Conservation (phyloP, 768 basidiomycete species). For the Hygrophoropsis aurantiaca region DNA sequence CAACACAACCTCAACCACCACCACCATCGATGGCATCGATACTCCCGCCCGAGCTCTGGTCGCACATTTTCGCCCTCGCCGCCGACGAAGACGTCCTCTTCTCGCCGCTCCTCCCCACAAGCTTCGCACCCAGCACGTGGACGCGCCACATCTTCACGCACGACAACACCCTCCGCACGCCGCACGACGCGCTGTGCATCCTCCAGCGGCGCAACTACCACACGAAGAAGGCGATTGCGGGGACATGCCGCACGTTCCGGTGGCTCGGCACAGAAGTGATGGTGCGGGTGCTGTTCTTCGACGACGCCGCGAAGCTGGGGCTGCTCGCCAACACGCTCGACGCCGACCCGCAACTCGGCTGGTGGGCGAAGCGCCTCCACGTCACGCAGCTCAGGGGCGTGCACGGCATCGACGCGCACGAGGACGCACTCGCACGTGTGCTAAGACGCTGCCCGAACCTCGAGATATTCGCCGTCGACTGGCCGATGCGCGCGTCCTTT, state of each 20-base stretch:
- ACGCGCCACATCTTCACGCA: slow-evolving; percentile 40
- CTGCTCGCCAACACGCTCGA: slow-evolving; percentile 53
- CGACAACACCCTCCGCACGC: slow-evolving; percentile 43
- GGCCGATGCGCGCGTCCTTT: slow-evolving; percentile 59
- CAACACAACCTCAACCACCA: too few relatives aligned
- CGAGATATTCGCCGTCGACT: slow-evolving; percentile 69
- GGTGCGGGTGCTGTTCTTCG: slow-evolving; percentile 69
- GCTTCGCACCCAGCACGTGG: slow-evolving; percentile 68
- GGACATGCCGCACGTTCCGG: slow-evolving; percentile 66
- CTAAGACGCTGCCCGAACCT: slow-evolving; percentile 71
- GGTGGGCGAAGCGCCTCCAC: slow-evolving; percentile 76
- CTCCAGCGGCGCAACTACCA: slow-evolving; percentile 61
- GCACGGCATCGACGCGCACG: slow-evolving; percentile 45
- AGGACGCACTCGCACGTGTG: slow-evolving; percentile 55
- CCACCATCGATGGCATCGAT: slow-evolving; percentile 26
- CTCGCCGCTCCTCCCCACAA: slow-evolving; percentile 57
- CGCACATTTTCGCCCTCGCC: slow-evolving; percentile 68
- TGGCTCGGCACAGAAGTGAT: slow-evolving; percentile 62
- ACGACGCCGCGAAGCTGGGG: slow-evolving; percentile 54
- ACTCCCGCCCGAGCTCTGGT: slow-evolving; percentile 71
- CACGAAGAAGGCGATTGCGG: slow-evolving; percentile 72
- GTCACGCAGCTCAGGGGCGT: slow-evolving; percentile 50
- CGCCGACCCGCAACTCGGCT: slow-evolving; percentile 53
- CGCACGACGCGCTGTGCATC: slow-evolving; percentile 56
- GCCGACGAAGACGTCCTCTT: slow-evolving; percentile 71